A percentile compares a stretch with the other conserved stretches of the same genome.
phyloP scores from a whole-genome alignment of 2,329 filamentous ascomycete species.

The Hypoxylon sp. region DNA sequence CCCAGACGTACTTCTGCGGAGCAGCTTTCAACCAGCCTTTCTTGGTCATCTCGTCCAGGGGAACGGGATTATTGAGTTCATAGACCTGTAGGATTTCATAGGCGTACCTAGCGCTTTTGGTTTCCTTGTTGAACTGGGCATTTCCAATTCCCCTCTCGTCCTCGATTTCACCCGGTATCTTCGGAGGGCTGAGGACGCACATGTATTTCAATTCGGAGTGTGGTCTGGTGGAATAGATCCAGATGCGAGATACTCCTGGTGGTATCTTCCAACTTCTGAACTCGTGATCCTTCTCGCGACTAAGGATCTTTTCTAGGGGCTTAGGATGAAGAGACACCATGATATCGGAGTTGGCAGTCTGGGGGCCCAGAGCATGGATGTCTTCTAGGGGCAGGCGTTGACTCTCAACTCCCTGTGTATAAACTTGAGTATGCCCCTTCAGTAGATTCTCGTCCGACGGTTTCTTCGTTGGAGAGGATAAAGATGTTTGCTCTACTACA shows the following conservation, averaged over 20 bases:
- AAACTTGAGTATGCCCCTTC: constrained; percentile 37
- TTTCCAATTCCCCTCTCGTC: constrained; percentile 63
- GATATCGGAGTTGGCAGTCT: constrained; percentile 59
- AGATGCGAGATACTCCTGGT: constrained; percentile 67
- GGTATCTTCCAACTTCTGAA: constrained; percentile 69
- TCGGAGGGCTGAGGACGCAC: constrained; percentile 64
- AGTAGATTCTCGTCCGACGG: constrained; percentile 27
- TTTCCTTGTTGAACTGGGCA: constrained; percentile 62
- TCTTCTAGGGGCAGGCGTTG: constrained; percentile 50
- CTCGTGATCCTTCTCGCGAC: constrained; percentile 66
- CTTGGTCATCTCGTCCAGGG: constrained; percentile 63
- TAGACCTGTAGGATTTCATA: constrained; percentile 70
- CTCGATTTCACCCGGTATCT: constrained; percentile 61
- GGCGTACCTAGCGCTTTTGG: constrained; percentile 57
- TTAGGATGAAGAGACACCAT: constrained; percentile 69
- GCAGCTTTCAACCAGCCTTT: constrained; percentile 66
- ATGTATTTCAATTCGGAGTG: constrained; percentile 68
- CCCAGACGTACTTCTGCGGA: constrained; percentile 65
- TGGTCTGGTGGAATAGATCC: constrained; percentile 68
- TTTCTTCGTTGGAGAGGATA: constrained; percentile 26
- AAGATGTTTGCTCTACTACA: constrained; percentile 30
- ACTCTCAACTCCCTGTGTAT: constrained; percentile 51
- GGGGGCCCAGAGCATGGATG: constrained; percentile 52
- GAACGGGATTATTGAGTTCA: constrained; percentile 70
- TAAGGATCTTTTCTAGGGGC: constrained; percentile 62